Evolutionary conservation across 1,284 basidiomycete species (phyloP), one percentile per base, ranked within the genome.

Genomic region (Papiliotrema flavescens): DNA sequence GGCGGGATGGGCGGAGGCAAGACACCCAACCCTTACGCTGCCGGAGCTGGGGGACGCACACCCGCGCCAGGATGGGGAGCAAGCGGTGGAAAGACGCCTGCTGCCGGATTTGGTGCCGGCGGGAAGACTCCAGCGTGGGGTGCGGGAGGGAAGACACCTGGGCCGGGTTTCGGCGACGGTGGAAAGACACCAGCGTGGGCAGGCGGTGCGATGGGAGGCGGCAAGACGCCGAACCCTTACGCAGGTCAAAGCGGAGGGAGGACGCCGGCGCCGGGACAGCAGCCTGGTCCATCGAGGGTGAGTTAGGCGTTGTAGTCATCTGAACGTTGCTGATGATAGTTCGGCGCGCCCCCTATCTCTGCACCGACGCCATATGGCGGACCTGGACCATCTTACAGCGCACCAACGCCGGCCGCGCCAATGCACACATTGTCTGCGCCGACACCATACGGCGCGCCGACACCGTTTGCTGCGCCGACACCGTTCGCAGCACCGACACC

Each of bases 11-110:
- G 50, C 15, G 64, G 59, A 32, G 68, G 72, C 53, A 64, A 61
- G 49, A 89, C 87, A 17, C 87, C 87, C 28, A 89, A 89, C 72
- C 86, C 87, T 0, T 87, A 88, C 62, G 81, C 79, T 1, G 53
- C n/a, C 14, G 59, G 54, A 20, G 80, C 78, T 14, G 79, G 80
- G 37, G 76, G 80, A 17, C 78, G 79, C 60, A 84, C 84, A 3
- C 84, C 84, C 1, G 82, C 83, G 13, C 84, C 83, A 79, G 80
- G 79, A 5, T 56, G 60, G 53, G 59, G 50, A 49, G 80, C 17
- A 19, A 19, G 26, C 24, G 51, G 51, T 15, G 52, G 52, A 24
- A 53, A 53, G 37, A 53, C 52, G 17, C 52, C 52, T 6, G 51
- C 41, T 26, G 42, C 51, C 24, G 42, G 42, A 13, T 5, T 78